A percentile compares a stretch with the other conserved stretches of the same genome.
Conservation (phyloP, 345 rosid species). For the Aurinia saxatilis region DNA sequence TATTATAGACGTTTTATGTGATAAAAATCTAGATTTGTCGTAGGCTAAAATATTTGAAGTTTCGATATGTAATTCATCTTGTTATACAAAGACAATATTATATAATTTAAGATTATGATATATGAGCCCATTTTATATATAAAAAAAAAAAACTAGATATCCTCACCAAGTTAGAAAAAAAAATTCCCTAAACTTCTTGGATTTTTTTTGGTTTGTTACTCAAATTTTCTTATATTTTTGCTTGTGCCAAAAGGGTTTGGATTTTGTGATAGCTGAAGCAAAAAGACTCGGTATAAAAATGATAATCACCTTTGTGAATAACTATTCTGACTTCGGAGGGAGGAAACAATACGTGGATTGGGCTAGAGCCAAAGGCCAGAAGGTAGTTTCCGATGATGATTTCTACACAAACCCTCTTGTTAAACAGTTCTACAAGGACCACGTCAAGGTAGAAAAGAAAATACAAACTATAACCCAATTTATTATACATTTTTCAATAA, state of each 20-base stretch:
- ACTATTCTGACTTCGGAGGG: constrained; percentile 18
- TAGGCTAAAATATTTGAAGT: too few species aligned
- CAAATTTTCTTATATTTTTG: background rate
- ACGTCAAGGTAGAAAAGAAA: constrained; percentile 13
- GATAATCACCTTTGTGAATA: constrained; percentile 21
- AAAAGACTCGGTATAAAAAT: constrained; percentile 20
- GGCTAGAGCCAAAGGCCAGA: constrained; percentile 18
- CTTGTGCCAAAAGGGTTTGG: constrained; percentile 22
- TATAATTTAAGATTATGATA: too few species aligned
- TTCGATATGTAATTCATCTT: too few species aligned
- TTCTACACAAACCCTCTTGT: constrained; percentile 20
- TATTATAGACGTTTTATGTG: too few species aligned
- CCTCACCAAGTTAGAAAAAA: background rate
- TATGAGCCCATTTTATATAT: too few species aligned
- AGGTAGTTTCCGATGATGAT: constrained; percentile 10
- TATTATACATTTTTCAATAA: background rate
- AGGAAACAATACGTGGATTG: constrained; percentile 19
- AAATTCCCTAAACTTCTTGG: background rate
- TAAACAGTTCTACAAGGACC: constrained; percentile 22
- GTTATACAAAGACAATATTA: too few species aligned
- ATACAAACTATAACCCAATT: background rate
- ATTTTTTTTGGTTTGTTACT: background rate
- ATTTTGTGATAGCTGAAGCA: constrained; percentile 28
- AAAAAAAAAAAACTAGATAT: too few species aligned
- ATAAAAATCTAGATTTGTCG: too few species aligned